Base-by-base conservation (phyloP, 2,329 filamentous ascomycete genomes). In the Pseudogymnoascus sp. region DNA sequence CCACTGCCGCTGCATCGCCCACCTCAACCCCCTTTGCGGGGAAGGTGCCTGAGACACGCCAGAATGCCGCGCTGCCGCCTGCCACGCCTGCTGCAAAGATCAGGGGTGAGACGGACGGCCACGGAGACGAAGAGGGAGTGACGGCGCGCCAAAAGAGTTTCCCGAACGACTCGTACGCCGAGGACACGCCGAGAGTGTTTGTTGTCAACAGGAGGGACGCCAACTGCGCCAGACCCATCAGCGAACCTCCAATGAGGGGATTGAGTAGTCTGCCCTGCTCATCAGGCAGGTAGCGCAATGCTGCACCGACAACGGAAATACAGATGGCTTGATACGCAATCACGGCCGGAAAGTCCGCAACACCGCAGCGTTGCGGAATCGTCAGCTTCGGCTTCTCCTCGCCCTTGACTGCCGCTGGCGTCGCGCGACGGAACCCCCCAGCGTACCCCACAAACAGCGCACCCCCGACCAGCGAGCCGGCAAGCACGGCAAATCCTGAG, bases 151-250 rank as follows among this genome's bases (percentile, higher is more conserved):
- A 80, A 65, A 86, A 76, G 66, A 80, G 77, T 61, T 80, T 78
- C 7, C 84, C 85, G 4, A 81, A 66, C 67, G 88, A 84, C 68
- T 87, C 83, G 66, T 84, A 89, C 0, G 81, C 81, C 1, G 77
- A 77, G 2, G 85, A 88, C 2, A 85, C 81, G 5, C 86, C 86
- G 3, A 90, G 71, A 63, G 86, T 77, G 41, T 78, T 75, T 21
- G 77, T 77, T 23, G 84, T 80, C 35, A 80, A 68, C 10, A 83
- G 63, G 0, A 88, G 71, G 0, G 83, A 86, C 3, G 81, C 71
- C 6, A 83, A 73, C 72, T 89, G 86, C 0, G 83, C 79, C 1
- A 76, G 69, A 1, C 83, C 84, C 63, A 90, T 82, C 62, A 83
- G 70, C 23, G 86, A 68, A 1, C 86, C 86, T 23, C 85, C 84